Percentiles rank a stretch among this genome's conserved stretches.
Conservation (phyloP, 257 asterid genomes). For the Haberlea rhodopensis region DNA sequence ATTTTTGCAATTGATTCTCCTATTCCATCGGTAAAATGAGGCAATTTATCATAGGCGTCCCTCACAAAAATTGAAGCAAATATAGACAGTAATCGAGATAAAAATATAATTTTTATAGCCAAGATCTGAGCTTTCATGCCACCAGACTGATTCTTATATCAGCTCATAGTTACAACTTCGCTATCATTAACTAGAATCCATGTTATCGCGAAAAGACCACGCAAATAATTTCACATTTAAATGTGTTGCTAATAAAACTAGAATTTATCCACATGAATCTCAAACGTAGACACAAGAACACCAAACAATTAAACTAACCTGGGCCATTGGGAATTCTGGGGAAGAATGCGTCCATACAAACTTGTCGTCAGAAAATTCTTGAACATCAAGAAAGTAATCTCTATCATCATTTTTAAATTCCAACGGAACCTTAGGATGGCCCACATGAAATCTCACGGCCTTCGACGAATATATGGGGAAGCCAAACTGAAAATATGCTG, state of each 20-base stretch:
- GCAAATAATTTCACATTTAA: background rate
- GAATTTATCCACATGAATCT: background rate
- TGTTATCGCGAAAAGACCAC: background rate
- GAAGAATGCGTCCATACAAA: constrained; percentile 66
- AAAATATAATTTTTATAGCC: background rate
- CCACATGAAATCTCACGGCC: constrained; percentile 66
- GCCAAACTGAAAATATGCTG: constrained; percentile 78
- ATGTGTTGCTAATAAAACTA: background rate
- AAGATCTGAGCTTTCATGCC: constrained; percentile 7
- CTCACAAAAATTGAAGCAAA: background rate
- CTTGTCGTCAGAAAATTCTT: constrained; percentile 38
- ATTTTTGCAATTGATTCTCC: constrained; percentile 71
- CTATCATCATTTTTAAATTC: constrained; percentile 26
- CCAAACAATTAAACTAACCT: constrained; percentile 38
- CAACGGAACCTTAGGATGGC: constrained; percentile 41
- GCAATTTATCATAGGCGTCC: background rate
- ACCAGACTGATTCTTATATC: background rate
- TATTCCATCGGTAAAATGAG: constrained; percentile 28
- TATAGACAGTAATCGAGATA: background rate
- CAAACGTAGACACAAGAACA: constrained; percentile 2
- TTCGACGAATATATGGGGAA: constrained; percentile 75
- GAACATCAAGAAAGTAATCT: constrained; percentile 29
- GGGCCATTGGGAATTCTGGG: constrained; percentile 66
- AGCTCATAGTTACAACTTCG: constrained; percentile 3
- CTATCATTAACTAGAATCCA: background rate